phyloP scores from a whole-genome alignment of 306 rosid genomes.

The Pachyrhizus erosus region DNA sequence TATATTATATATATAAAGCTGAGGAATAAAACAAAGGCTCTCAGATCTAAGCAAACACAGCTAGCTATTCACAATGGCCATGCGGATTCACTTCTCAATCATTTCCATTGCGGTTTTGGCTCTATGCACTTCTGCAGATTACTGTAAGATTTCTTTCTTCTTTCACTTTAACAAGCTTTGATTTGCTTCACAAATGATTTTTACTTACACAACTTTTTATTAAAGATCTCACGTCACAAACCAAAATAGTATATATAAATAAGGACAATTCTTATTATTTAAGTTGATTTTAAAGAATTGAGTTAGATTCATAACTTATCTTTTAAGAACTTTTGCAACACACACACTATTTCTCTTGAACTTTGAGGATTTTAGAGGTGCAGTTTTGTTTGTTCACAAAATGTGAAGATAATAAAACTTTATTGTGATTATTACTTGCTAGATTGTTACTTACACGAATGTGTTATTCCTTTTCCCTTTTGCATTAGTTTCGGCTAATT shows the following conservation, averaged over 20 bases:
- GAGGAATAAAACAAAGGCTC: constrained; percentile 27
- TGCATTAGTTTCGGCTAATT: constrained; percentile 30
- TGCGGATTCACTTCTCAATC: constrained; percentile 35
- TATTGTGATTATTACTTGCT: neutral
- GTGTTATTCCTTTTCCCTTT: neutral
- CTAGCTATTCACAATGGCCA: constrained; percentile 44
- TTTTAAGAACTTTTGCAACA: no score
- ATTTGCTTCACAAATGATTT: neutral
- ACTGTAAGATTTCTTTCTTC: constrained; percentile 39
- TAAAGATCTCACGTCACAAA: no score
- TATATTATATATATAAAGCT: constrained; percentile 18
- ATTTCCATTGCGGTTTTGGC: constrained; percentile 47
- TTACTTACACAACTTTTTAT: no score
- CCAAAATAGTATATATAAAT: no score
- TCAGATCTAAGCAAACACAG: constrained; percentile 34
- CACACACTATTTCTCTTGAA: no score
- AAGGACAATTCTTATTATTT: no score
- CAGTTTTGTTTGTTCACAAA: neutral
- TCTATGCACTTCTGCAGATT: constrained; percentile 44
- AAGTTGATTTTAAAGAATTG: no score
- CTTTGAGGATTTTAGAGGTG: neutral
- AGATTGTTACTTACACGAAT: neutral
- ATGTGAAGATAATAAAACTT: neutral
- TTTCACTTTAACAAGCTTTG: neutral
- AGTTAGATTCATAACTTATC: no score